Evolutionary conservation across 2,329 filamentous ascomycete species (phyloP).

Genomic region (Xylaria sp.): DNA sequence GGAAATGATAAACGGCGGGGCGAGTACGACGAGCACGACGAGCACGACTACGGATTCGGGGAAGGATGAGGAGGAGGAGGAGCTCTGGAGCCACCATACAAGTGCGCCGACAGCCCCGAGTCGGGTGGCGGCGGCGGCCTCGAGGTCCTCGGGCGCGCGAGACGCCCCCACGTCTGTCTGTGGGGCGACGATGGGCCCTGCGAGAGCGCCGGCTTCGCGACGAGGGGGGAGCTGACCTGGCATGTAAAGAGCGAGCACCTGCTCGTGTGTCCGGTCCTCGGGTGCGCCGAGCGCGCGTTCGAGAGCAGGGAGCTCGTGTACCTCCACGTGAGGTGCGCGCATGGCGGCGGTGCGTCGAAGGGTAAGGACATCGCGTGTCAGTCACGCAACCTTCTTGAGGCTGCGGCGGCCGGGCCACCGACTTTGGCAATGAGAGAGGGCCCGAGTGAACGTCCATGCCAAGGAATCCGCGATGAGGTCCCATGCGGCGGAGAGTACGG

Average conservation of each 20-base stretch:
- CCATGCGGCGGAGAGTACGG: conserved; percentile 23
- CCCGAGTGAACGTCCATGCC: not conserved
- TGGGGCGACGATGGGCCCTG: conserved; percentile 42
- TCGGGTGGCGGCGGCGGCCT: conserved; percentile 6
- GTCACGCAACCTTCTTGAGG: conserved; percentile 20
- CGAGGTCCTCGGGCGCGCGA: conserved; percentile 30
- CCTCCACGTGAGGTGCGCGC: conserved; percentile 43
- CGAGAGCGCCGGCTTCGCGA: conserved; percentile 39
- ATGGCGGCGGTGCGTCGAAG: conserved; percentile 28
- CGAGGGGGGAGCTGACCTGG: conserved; percentile 43
- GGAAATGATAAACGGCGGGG: too few species aligned
- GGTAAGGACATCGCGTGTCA: conserved; percentile 16
- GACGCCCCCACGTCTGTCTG: conserved; percentile 42
- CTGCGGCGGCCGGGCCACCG: not conserved
- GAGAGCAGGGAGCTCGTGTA: conserved; percentile 39
- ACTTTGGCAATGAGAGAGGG: not conserved
- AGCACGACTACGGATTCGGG: conserved; percentile 2
- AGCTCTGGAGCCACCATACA: not conserved
- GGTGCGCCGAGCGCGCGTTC: conserved; percentile 43
- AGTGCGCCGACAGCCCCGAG: conserved; percentile 1
- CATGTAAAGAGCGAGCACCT: conserved; percentile 50
- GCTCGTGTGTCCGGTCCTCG: conserved; percentile 44
- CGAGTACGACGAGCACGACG: too few species aligned
- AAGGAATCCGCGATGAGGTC: conserved; percentile 1
- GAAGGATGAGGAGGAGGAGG: too few species aligned